phyloP scores from a whole-genome alignment of 495 filamentous ascomycete species.

The Annulohypoxylon maeteangense region DNA sequence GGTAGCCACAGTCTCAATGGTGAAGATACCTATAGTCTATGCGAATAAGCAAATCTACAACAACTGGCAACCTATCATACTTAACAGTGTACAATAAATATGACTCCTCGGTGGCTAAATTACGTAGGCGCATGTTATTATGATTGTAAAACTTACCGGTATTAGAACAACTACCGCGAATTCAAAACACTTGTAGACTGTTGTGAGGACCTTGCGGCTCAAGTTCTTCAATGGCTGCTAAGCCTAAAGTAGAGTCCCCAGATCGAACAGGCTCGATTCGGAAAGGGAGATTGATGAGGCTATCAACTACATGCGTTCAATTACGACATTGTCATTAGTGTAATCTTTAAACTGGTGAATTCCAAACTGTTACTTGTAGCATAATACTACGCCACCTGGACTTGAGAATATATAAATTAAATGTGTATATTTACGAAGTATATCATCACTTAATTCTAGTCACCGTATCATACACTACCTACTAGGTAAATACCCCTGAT shows the following conservation, averaged over 20 bases:
- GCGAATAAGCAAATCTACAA: not conserved
- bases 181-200: not conserved
- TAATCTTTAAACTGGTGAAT: not conserved
- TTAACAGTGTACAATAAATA: not conserved
- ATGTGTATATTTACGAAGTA: not conserved
- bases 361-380: not conserved
- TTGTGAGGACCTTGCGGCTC: not conserved
- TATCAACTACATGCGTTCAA: not conserved
- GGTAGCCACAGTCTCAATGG: slow-evolving; percentile 16
- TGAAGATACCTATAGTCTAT: not conserved
- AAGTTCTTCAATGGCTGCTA: slow-evolving; percentile 4
- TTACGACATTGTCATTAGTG: not conserved
- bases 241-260: not conserved
- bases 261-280: not conserved
- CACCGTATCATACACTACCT: not conserved
- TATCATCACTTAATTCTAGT: not conserved
- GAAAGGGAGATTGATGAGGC: not conserved
- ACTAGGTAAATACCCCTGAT: not conserved
- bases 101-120: not conserved
- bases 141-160: slow-evolving; percentile 1
- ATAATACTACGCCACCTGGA: not conserved
- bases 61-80: not conserved
- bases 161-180: slow-evolving; percentile 23
- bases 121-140: not conserved
- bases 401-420: not conserved